These are phyloP conservation scores for Sclerotinia sclerotiorum DNA, from an alignment of 2,329 filamentous ascomycete genomes.

Conservation along the genomic window DNA sequence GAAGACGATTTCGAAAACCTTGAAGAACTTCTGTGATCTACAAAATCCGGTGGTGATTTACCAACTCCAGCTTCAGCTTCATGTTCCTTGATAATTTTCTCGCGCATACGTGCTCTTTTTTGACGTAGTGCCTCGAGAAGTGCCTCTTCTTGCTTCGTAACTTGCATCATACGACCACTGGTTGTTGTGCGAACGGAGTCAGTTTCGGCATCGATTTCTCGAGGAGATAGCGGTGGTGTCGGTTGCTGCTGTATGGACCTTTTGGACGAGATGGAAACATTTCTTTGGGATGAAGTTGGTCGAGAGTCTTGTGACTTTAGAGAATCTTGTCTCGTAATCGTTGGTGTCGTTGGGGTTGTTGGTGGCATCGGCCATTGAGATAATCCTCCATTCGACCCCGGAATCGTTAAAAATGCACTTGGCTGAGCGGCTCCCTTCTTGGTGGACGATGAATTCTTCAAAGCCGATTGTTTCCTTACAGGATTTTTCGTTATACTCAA, in stretches of 20 bases:
- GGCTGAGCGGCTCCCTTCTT: conserved; percentile 1
- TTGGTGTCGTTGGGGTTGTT: conserved; percentile 3
- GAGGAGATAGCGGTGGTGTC: conserved; percentile 38
- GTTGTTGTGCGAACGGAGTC: conserved; percentile 24
- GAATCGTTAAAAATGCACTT: conserved; percentile 15
- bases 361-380: conserved; percentile 11
- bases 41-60: conserved; percentile 32
- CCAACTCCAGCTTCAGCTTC: conserved; percentile 22
- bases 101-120: conserved; percentile 48
- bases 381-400: conserved; percentile 4
- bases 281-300: conserved; percentile 15
- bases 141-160: conserved; percentile 53
- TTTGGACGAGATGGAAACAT: conserved; percentile 18
- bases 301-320: conserved; percentile 5
- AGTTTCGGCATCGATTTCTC: conserved; percentile 30
- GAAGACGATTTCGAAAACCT: conserved; percentile 29
- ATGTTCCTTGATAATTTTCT: conserved; percentile 43
- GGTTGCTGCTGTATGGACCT: conserved; percentile 31
- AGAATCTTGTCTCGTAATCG: conserved; percentile 14
- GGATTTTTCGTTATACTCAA: background rate
- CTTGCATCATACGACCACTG: conserved; percentile 46
- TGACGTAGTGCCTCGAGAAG: conserved; percentile 51
- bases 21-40: conserved; percentile 10
- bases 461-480: background rate
- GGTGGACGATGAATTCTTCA: conserved; percentile 1